Percentiles rank a stretch among this genome's conserved stretches.
Conservation (phyloP, 2,329 filamentous ascomycete genomes). For the Zymoseptoria pseudotritici region DNA sequence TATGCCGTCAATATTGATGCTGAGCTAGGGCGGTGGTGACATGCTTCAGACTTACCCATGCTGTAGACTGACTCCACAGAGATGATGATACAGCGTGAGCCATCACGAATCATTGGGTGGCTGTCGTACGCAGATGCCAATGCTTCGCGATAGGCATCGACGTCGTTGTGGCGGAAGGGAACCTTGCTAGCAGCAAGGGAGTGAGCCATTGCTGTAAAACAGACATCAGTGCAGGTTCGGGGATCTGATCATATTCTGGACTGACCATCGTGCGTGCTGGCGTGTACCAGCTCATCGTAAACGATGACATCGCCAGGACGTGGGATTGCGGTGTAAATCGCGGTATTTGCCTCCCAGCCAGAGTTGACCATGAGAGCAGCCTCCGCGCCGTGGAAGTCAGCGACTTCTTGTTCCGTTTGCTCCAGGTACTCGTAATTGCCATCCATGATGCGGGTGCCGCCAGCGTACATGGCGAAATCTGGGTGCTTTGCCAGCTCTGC, state of each 20-base stretch:
- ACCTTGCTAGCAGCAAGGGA: background rate
- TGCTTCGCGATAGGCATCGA: background rate
- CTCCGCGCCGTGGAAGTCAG: conserved; percentile 3
- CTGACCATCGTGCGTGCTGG: background rate
- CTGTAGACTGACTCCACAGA: conserved; percentile 2
- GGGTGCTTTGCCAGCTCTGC: conserved; percentile 1
- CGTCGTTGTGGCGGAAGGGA: conserved; percentile 4
- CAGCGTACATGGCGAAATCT: background rate
- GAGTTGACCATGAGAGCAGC: background rate
- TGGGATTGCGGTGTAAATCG: conserved; percentile 1
- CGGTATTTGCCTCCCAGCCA: background rate
- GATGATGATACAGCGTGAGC: background rate
- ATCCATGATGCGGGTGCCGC: conserved; percentile 1
- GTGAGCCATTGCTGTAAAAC: background rate
- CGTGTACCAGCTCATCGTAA: conserved; percentile 5
- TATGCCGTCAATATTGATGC: no score
- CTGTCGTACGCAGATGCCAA: no score
- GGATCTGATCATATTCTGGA: no score
- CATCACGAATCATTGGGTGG: no score
- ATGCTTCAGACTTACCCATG: background rate
- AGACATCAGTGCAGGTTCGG: no score
- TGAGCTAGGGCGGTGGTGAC: no score
- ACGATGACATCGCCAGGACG: conserved; percentile 5
- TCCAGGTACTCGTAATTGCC: conserved; percentile 2
- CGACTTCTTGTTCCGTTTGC: conserved; percentile 1